Percentiles rank a stretch among this genome's conserved stretches.
phyloP scores from a whole-genome alignment of 139 green algal species.

The Closterium sp. region DNA sequence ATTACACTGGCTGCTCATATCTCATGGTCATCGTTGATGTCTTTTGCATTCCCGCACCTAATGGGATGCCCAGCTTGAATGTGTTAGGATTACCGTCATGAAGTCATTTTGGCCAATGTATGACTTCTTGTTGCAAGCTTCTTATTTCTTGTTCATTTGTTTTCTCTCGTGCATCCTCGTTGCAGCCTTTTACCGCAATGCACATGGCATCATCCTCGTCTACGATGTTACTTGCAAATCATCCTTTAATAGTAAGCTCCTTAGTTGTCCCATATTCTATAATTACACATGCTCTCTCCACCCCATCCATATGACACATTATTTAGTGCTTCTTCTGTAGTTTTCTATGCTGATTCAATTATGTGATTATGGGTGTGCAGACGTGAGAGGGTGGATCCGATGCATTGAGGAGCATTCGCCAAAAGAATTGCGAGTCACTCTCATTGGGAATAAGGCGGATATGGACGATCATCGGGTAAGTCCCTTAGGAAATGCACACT shows the following conservation, averaged over 20 bases:
- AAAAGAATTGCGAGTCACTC: constrained; percentile 83
- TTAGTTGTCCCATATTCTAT: background rate
- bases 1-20: too few species aligned
- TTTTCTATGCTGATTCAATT: background rate
- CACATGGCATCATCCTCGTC: constrained; percentile 92
- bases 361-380: background rate
- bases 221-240: constrained; percentile 92
- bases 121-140: too few species aligned
- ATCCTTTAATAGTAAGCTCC: constrained; percentile 82
- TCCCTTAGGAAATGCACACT: too few species aligned
- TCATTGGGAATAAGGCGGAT: constrained; percentile 86
- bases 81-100: too few species aligned
- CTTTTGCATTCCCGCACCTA: too few species aligned
- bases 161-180: background rate
- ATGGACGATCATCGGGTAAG: constrained; percentile 64
- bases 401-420: constrained; percentile 94
- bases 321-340: background rate
- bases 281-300: too few species aligned
- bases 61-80: too few species aligned
- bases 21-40: too few species aligned
- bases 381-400: constrained; percentile 92
- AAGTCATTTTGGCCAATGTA: too few species aligned
- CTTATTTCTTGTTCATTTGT: background rate
- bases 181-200: constrained; percentile 88
- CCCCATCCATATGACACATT: too few species aligned